Conservation (phyloP, 106 monocot species). For the Platanthera zijinensis region DNA sequence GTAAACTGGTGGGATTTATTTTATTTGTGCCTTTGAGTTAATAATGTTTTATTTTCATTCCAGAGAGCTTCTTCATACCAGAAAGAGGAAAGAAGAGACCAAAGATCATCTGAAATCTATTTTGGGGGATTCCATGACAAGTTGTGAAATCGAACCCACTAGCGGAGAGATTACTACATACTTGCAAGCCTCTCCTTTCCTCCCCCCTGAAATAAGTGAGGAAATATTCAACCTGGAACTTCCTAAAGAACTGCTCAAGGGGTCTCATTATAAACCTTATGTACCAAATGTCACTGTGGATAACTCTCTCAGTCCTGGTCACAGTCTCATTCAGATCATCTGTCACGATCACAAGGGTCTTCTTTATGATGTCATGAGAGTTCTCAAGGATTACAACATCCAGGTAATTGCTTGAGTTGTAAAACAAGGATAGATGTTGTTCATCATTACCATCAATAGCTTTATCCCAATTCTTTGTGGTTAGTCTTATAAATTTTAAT, state of each 20-base stretch:
- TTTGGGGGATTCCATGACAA: conserved; percentile 53
- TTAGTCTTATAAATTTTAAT: too few species aligned
- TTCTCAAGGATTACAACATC: conserved; percentile 79
- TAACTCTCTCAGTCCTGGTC: conserved; percentile 68
- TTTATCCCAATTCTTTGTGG: too few species aligned
- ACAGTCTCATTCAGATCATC: conserved; percentile 69
- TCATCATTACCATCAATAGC: too few species aligned
- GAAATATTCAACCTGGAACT: conserved; percentile 52
- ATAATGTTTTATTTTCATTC: not conserved
- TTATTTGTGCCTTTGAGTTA: not conserved
- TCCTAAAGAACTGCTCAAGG: conserved; percentile 20
- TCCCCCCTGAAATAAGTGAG: conserved; percentile 40
- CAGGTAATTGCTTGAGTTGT: conserved; percentile 39
- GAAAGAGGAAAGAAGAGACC: conserved; percentile 59
- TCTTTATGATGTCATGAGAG: conserved; percentile 86
- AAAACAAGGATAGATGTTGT: too few species aligned
- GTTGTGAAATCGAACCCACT: conserved; percentile 57
- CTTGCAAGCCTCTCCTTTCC: conserved; percentile 47
- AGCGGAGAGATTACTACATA: conserved; percentile 32
- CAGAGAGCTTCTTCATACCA: conserved; percentile 77
- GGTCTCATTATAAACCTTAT: conserved; percentile 8
- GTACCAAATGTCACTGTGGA: conserved; percentile 50
- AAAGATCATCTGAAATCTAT: conserved; percentile 39
- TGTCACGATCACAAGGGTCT: conserved; percentile 80
- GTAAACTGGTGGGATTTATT: not conserved